Evolutionary conservation across 345 rosid genomes (phyloP).

Genomic region (Barbarea vulgaris): DNA sequence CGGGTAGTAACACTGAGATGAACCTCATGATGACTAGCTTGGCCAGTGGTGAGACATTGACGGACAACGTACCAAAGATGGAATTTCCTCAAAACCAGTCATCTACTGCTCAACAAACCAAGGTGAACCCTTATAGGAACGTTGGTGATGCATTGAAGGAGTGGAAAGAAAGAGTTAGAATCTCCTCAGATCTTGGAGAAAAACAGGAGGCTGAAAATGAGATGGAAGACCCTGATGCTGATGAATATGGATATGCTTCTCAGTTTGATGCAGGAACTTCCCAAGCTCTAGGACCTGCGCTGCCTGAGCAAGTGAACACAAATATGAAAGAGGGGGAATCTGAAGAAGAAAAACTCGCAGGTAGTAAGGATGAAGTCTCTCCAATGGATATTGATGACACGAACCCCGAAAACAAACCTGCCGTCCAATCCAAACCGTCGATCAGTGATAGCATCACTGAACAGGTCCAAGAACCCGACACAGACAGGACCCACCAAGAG

Average conservation of each 20-base stretch:
- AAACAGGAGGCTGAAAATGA: constrained; percentile 54
- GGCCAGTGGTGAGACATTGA: constrained; percentile 54
- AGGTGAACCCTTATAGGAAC: constrained; percentile 75
- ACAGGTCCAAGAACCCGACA: constrained; percentile 46
- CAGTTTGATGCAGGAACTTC: constrained; percentile 76
- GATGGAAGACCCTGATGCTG: constrained; percentile 70
- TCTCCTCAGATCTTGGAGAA: constrained; percentile 66
- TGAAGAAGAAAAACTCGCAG: constrained; percentile 52
- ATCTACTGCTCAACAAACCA: constrained; percentile 49
- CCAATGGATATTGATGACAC: constrained; percentile 70
- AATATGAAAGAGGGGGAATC: constrained; percentile 48
- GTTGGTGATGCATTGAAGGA: constrained; percentile 88
- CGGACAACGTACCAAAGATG: constrained; percentile 48
- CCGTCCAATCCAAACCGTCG: constrained; percentile 40
- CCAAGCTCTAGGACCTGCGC: constrained; percentile 89
- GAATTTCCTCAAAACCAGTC: constrained; percentile 52
- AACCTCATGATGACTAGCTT: constrained; percentile 51
- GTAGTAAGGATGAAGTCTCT: constrained; percentile 47
- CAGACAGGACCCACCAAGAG: constrained; percentile 43
- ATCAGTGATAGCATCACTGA: constrained; percentile 47
- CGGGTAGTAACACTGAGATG: constrained; percentile 53
- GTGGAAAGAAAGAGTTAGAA: constrained; percentile 90
- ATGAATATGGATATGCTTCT: constrained; percentile 75
- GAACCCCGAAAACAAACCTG: constrained; percentile 47
- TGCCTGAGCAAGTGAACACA: constrained; percentile 72